Percentiles rank a stretch among this genome's conserved stretches.
These are phyloP conservation scores for Eimeria tenella DNA, from an alignment of 169 alveolate species.

Conservation along the genomic window DNA sequence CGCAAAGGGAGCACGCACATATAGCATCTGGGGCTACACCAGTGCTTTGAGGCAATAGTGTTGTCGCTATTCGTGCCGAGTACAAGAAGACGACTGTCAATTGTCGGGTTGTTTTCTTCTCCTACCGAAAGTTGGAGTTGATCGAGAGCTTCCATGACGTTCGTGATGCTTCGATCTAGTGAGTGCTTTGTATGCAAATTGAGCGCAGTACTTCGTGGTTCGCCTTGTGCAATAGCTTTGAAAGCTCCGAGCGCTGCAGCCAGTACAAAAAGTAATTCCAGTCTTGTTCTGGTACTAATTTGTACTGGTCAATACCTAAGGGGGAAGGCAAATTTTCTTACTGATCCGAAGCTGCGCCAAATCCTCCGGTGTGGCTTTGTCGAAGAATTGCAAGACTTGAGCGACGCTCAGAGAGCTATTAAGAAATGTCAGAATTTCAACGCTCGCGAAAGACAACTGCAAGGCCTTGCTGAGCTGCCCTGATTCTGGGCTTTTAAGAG, in stretches of 20 bases:
- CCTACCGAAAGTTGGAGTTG: neutral
- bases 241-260: constrained; percentile 43
- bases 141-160: constrained; percentile 18
- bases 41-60: too few relatives aligned
- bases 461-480: constrained; percentile 59
- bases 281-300: neutral
- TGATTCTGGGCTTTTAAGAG: constrained; percentile 29
- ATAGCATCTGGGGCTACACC: too few relatives aligned
- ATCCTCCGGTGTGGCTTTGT: constrained; percentile 52
- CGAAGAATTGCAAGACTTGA: constrained; percentile 20
- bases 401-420: constrained; percentile 51
- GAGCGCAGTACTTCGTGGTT: constrained; percentile 39
- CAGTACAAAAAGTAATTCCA: neutral
- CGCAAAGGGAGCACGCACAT: neutral
- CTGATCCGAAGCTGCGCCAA: constrained; percentile 30
- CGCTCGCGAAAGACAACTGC: constrained; percentile 29
- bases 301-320: neutral
- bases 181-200: constrained; percentile 1
- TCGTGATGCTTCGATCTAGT: constrained; percentile 15
- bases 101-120: neutral
- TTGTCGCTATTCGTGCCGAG: neutral
- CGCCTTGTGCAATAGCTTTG: constrained; percentile 33
- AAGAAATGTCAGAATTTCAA: constrained; percentile 53
- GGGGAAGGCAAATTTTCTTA: neutral
- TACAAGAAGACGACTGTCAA: neutral